phyloP scores from a whole-genome alignment of 164 flowering plant species.

The Vitis labrusca region DNA sequence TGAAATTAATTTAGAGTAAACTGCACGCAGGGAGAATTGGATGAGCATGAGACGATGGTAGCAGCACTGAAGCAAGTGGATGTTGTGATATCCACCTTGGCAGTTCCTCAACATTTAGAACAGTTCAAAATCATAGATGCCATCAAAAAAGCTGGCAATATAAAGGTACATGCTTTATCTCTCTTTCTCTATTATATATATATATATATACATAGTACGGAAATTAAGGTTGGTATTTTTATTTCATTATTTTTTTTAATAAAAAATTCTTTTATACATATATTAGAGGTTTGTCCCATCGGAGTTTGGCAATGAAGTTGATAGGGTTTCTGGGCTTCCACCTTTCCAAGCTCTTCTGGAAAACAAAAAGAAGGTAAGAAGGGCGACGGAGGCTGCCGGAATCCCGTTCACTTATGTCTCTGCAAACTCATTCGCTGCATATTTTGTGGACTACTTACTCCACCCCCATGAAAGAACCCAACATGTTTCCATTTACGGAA shows the following conservation, averaged over 20 bases:
- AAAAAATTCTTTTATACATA: no score
- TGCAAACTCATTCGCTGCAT: slow-evolving; percentile 28
- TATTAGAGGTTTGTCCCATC: slow-evolving; percentile 37
- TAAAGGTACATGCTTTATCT: slow-evolving; percentile 11
- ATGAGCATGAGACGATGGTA: slow-evolving; percentile 25
- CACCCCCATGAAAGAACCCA: slow-evolving; percentile 16
- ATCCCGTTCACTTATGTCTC: slow-evolving; percentile 32
- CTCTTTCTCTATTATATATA: no score
- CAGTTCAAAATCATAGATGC: slow-evolving; percentile 26
- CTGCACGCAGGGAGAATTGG: slow-evolving; percentile 21
- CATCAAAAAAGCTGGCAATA: slow-evolving; percentile 23
- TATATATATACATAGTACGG: no score
- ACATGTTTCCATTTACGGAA: slow-evolving; percentile 29
- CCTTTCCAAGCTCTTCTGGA: slow-evolving; percentile 27
- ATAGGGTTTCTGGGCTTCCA: slow-evolving; percentile 26
- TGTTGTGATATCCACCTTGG: slow-evolving; percentile 25
- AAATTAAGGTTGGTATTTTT: no score
- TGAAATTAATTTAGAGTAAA: no score
- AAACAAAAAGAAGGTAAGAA: slow-evolving; percentile 29
- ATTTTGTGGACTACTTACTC: slow-evolving; percentile 29
- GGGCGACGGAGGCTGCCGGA: slow-evolving; percentile 36
- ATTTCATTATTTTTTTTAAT: no score
- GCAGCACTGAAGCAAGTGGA: slow-evolving; percentile 17
- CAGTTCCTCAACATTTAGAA: slow-evolving; percentile 25
- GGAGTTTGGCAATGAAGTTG: slow-evolving; percentile 37